Conservation (phyloP, 176 grass and related monocot species). For the Oryza officinalis region DNA sequence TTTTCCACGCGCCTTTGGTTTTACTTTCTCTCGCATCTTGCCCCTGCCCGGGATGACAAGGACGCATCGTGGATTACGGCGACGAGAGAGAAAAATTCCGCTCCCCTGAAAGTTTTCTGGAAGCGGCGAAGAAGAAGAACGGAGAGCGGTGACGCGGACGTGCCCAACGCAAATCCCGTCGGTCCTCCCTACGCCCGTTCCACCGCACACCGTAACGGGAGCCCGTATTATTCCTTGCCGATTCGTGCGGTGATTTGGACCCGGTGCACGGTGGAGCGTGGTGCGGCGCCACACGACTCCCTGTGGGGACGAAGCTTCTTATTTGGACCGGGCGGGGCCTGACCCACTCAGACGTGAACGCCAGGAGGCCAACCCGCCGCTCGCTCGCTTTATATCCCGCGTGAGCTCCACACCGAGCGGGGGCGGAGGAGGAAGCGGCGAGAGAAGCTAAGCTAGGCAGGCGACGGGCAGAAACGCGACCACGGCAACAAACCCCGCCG, state of each 20-base stretch:
- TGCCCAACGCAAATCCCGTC: background rate
- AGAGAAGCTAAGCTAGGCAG: background rate
- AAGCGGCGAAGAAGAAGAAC: slow-evolving; percentile 12
- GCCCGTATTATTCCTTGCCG: background rate
- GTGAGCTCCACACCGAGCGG: background rate
- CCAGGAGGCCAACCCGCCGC: slow-evolving; percentile 25
- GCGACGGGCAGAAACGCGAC: background rate
- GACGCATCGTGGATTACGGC: background rate
- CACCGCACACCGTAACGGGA: background rate
- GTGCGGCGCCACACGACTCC: slow-evolving; percentile 2
- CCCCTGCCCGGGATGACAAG: background rate
- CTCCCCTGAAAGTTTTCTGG: slow-evolving; percentile 18
- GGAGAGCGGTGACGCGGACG: slow-evolving; percentile 30
- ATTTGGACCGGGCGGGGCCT: slow-evolving; percentile 33
- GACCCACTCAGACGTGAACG: background rate
- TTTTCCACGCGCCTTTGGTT: slow-evolving; percentile 51
- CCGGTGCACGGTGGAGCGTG: slow-evolving; percentile 20
- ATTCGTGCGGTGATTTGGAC: background rate
- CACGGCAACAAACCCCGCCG: background rate
- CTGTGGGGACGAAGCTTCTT: slow-evolving; percentile 41
- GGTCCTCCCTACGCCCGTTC: background rate
- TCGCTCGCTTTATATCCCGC: slow-evolving; percentile 24
- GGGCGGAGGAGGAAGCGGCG: background rate
- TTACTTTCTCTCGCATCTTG: background rate
- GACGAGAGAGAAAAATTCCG: slow-evolving; percentile 14